Evolutionary conservation across 2,329 filamentous ascomycete species (phyloP).

Genomic region (Fusarium sp.): DNA sequence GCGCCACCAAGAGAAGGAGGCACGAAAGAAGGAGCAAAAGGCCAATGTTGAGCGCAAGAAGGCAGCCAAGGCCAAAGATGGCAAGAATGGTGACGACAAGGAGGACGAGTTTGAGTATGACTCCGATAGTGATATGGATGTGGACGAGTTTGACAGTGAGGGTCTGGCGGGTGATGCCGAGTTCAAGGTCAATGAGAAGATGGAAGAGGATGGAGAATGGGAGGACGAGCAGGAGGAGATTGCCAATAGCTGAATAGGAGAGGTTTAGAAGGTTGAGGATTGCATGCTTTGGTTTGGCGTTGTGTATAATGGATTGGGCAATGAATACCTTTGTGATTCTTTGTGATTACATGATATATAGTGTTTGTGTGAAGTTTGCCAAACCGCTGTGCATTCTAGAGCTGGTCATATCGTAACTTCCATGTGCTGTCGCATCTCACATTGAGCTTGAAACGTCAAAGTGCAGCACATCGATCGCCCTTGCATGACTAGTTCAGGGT

Average conservation of each 20-base stretch:
- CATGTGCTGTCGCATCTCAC: not conserved
- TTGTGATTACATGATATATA: not conserved
- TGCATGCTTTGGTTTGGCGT: constrained; percentile 39
- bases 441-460: not conserved
- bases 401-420: not conserved
- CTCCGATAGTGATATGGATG: constrained; percentile 56
- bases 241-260: constrained; percentile 37
- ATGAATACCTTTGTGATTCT: constrained; percentile 37
- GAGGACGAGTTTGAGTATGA: constrained; percentile 56
- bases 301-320: constrained; percentile 37
- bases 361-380: not conserved
- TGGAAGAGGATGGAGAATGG: constrained; percentile 62
- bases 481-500: not conserved
- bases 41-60: constrained; percentile 92
- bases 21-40: constrained; percentile 81
- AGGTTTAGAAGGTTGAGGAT: constrained; percentile 9
- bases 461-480: not conserved
- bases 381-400: not conserved
- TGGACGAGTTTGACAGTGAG: constrained; percentile 62
- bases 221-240: constrained; percentile 60
- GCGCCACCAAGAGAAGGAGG: constrained; percentile 81
- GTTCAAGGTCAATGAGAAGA: constrained; percentile 58
- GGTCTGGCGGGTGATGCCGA: constrained; percentile 60
- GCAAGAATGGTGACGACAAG: constrained; percentile 50
- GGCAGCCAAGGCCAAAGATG: constrained; percentile 53